Conservation (phyloP, 2,329 filamentous ascomycete species). For the Fusarium solani-melongenae region DNA sequence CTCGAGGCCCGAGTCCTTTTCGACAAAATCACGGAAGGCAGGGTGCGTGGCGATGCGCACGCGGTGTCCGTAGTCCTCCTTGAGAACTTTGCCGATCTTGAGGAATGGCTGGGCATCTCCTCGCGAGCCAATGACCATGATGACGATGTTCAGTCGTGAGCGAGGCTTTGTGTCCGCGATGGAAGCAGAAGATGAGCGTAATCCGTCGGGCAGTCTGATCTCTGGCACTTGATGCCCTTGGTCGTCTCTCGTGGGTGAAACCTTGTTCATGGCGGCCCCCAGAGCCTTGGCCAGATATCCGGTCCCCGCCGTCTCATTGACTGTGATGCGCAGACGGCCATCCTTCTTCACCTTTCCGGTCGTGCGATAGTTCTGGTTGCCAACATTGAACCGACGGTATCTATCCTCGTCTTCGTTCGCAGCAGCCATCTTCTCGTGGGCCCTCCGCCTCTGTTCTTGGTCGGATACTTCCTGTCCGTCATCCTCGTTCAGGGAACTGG, state of each 20-base stretch:
- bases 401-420: conserved; percentile 40
- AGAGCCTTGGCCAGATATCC: conserved; percentile 81
- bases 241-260: conserved; percentile 22
- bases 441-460: conserved; percentile 5
- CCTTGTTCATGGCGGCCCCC: conserved; percentile 67
- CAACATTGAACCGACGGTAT: conserved; percentile 61
- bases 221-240: conserved; percentile 5
- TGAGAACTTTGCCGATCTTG: conserved; percentile 77
- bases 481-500: conserved; percentile 26
- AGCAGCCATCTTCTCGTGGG: neutral
- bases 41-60: conserved; percentile 84
- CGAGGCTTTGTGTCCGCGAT: conserved; percentile 47
- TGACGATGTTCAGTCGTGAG: conserved; percentile 78
- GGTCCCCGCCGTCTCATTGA: conserved; percentile 75
- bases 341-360: conserved; percentile 75
- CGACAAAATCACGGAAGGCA: conserved; percentile 79
- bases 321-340: conserved; percentile 76
- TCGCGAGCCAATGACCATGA: conserved; percentile 84
- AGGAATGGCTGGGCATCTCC: conserved; percentile 87
- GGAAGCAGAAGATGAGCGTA: conserved; percentile 45
- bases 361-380: conserved; percentile 73
- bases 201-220: conserved; percentile 24
- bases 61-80: conserved; percentile 77
- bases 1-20: conserved; percentile 77
- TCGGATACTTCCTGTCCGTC: neutral